Evolutionary conservation across 1,139 yeast species (phyloP).

Genomic region (Sugiyamaella neomexicana): DNA sequence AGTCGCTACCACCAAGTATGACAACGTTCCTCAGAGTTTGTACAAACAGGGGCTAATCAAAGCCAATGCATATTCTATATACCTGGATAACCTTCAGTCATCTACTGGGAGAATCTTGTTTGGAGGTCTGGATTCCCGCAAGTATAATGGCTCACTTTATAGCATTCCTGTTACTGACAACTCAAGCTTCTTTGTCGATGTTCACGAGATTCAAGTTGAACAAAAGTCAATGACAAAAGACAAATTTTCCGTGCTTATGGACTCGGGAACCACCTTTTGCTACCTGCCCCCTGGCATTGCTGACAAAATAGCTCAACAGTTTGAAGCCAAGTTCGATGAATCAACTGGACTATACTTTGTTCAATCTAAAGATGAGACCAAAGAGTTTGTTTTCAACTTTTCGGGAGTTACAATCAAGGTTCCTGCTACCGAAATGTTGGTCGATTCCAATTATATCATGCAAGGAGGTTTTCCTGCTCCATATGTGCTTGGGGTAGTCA

Average conservation of each 20-base stretch:
- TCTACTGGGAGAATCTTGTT: constrained; percentile 53
- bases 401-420: constrained; percentile 35
- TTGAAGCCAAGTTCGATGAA: constrained; percentile 29
- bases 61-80: constrained; percentile 55
- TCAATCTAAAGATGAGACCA: constrained; percentile 22
- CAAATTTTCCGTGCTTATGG: constrained; percentile 45
- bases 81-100: constrained; percentile 46
- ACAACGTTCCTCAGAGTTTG: constrained; percentile 30
- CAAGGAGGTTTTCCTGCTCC: constrained; percentile 27
- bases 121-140: constrained; percentile 61
- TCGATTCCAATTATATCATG: constrained; percentile 28
- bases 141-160: constrained; percentile 50
- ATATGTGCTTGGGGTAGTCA: constrained; percentile 33
- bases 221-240: constrained; percentile 12
- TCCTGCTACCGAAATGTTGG: constrained; percentile 33
- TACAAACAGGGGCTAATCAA: constrained; percentile 40
- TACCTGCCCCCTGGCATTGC: constrained; percentile 47
- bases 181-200: constrained; percentile 24
- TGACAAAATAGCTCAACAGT: constrained; percentile 28
- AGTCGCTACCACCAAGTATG: constrained; percentile 25
- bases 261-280: constrained; percentile 70
- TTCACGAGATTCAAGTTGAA: constrained; percentile 23
- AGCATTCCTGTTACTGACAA: constrained; percentile 31
- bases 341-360: constrained; percentile 30
- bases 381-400: constrained; percentile 32